Percentiles rank a stretch among this genome's conserved stretches.
Conservation (phyloP, 495 filamentous ascomycete genomes). For the Darksidea phi region DNA sequence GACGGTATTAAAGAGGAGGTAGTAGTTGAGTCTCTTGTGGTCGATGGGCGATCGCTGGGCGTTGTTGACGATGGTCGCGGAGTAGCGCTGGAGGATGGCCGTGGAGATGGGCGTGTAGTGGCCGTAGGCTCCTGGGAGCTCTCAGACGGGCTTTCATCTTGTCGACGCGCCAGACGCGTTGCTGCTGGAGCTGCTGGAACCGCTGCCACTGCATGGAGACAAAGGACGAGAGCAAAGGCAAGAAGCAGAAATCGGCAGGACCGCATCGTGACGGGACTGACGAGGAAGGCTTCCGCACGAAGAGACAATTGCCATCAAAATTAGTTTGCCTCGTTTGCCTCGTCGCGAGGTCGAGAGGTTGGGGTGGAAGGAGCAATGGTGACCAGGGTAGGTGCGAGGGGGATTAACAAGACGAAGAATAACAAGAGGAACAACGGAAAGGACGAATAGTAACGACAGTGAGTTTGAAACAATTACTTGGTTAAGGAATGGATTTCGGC, state of each 20-base stretch:
- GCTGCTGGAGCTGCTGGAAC: slow-evolving; percentile 4
- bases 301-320: slow-evolving; percentile 24
- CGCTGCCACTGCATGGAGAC: slow-evolving; percentile 6
- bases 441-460: slow-evolving; percentile 4
- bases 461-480: background rate
- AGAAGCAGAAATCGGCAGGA: slow-evolving; percentile 19
- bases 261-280: slow-evolving; percentile 17
- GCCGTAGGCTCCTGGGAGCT: slow-evolving; percentile 6
- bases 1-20: slow-evolving; percentile 4
- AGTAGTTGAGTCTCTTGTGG: background rate
- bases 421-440: slow-evolving; percentile 2
- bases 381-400: background rate
- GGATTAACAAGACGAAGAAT: background rate
- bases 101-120: background rate
- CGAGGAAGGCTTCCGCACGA: slow-evolving; percentile 1
- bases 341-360: background rate
- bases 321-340: background rate
- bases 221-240: slow-evolving; percentile 21
- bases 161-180: slow-evolving; percentile 5
- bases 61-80: slow-evolving; percentile 13
- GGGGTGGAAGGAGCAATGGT: slow-evolving; percentile 2
- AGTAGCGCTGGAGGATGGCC: background rate
- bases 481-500: background rate
- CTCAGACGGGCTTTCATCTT: slow-evolving; percentile 14
- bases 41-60: slow-evolving; percentile 8